Percentiles rank a stretch among this genome's conserved stretches.
phyloP scores from a whole-genome alignment of 805 yeast species.

The Tetrapisispora pingtungensis region DNA sequence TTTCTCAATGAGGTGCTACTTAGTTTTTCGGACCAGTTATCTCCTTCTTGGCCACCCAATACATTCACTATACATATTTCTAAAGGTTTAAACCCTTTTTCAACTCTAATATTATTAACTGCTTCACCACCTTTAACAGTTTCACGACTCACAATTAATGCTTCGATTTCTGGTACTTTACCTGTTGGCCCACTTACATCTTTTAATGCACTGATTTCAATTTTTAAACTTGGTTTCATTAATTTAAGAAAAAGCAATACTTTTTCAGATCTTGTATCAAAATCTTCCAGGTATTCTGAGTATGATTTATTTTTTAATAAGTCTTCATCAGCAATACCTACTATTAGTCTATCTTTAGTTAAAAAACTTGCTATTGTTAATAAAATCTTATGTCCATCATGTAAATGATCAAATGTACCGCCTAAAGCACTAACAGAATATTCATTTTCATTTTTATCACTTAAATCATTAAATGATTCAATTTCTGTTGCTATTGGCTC shows the following conservation, averaged over 20 bases:
- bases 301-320: constrained; percentile 67
- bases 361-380: constrained; percentile 63
- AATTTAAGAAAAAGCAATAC: constrained; percentile 42
- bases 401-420: constrained; percentile 95
- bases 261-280: constrained; percentile 37
- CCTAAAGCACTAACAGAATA: constrained; percentile 58
- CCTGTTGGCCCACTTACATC: constrained; percentile 96
- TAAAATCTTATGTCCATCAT: constrained; percentile 87
- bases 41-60: constrained; percentile 50
- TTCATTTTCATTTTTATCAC: constrained; percentile 5
- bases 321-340: constrained; percentile 77
- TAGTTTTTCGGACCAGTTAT: constrained; percentile 58
- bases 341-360: constrained; percentile 44
- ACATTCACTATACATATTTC: constrained; percentile 48
- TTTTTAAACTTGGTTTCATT: constrained; percentile 36
- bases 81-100: constrained; percentile 44
- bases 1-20: constrained; percentile 74
- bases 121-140: constrained; percentile 63
- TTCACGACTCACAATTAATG: constrained; percentile 73
- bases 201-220: constrained; percentile 53
- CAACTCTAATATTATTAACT: constrained; percentile 56
- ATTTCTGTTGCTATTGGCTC: background rate
- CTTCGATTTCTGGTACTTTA: constrained; percentile 57
- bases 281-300: constrained; percentile 52
- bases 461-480: too few species aligned